Evolutionary conservation across 1,139 yeast genomes (phyloP), one percentile per base, ranked within the genome.

Genomic region (Blastobotrys malaysiensis): DNA sequence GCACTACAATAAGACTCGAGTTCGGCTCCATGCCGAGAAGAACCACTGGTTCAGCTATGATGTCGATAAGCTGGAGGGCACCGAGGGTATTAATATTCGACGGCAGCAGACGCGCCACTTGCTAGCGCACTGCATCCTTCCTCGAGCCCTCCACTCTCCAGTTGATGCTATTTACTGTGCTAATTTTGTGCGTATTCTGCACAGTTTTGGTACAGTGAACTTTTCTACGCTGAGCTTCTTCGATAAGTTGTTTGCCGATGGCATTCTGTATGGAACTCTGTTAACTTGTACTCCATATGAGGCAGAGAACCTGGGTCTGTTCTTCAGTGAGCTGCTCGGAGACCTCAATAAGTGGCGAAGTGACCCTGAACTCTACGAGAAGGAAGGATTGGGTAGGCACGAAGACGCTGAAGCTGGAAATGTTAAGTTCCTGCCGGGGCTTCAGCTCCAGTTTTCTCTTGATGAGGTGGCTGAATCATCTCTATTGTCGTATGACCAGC

Each of bases 291-390:
- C 97, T 0, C 79, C 89, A 0, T 70, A 77, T 6, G 97, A 91
- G 66, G 84, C 96, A 0, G 96, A 90, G 64, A 87, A 88, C 66
- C 68, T 89, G 47, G 97, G 97, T 1, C 69, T 88, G 21, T 90
- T 91, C 62, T 79, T 83, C 62, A 77, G 82, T 13, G 83, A 81
- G 46, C 60, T 87, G 1, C 70, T 90, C 45, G 73, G 69, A 6
- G 72, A 70, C 16, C 73, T 85, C 49, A 72, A 74, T 47, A 60
- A 64, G 13, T 79, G 86, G 82, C 70, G 72, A 43, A 48, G 56
- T 1, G 63, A 70, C 21, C 66, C 65, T 22, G 61, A 56, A 1
- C 49, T 58, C 4, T 77, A 66, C 58, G 58, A 62, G 2, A 49
- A 57, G 5, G 67, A 67, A 20, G 75, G 72, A 0, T 60, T 65